These are phyloP conservation scores for Schizophyllum commune DNA, from an alignment of 1,284 basidiomycete genomes.

Conservation along the genomic window DNA sequence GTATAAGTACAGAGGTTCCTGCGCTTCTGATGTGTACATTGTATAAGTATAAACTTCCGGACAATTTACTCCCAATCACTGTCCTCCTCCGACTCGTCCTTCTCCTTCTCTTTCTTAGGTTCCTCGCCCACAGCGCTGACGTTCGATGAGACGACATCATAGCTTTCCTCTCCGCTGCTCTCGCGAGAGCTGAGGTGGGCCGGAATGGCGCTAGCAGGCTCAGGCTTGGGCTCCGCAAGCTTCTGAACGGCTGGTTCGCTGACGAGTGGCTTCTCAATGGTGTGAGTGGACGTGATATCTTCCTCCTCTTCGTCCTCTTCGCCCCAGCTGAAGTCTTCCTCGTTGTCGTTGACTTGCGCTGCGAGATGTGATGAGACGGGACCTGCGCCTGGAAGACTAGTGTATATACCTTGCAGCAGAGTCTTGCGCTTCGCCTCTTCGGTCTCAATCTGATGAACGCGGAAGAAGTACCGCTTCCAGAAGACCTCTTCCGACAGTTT, in stretches of 20 bases:
- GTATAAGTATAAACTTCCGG: neutral
- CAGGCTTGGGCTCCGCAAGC: too few species aligned
- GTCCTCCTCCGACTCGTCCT: slow-evolving; percentile 38
- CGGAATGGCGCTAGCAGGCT: too few species aligned
- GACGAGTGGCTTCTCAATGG: slow-evolving; percentile 6
- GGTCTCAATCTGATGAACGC: slow-evolving; percentile 75
- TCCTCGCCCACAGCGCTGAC: slow-evolving; percentile 24
- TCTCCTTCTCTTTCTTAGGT: slow-evolving; percentile 18
- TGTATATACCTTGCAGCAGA: slow-evolving; percentile 61
- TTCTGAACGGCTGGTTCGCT: too few species aligned
- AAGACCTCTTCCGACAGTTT: slow-evolving; percentile 65
- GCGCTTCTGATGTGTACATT: neutral
- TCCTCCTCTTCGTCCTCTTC: slow-evolving; percentile 57
- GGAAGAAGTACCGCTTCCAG: slow-evolving; percentile 92
- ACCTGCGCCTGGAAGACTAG: slow-evolving; percentile 4
- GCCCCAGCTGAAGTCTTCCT: slow-evolving; percentile 79
- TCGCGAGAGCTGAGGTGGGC: slow-evolving; percentile 37
- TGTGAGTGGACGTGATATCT: slow-evolving; percentile 14
- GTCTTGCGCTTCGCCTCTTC: slow-evolving; percentile 81
- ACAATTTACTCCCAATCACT: slow-evolving; percentile 61
- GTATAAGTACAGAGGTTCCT: neutral
- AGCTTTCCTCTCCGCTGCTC: slow-evolving; percentile 60
- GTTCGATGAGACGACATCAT: slow-evolving; percentile 60
- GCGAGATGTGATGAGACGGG: slow-evolving; percentile 32
- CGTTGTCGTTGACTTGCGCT: slow-evolving; percentile 31